phyloP scores from a whole-genome alignment of 1,284 basidiomycete genomes.

The Austropuccinia psidii region DNA sequence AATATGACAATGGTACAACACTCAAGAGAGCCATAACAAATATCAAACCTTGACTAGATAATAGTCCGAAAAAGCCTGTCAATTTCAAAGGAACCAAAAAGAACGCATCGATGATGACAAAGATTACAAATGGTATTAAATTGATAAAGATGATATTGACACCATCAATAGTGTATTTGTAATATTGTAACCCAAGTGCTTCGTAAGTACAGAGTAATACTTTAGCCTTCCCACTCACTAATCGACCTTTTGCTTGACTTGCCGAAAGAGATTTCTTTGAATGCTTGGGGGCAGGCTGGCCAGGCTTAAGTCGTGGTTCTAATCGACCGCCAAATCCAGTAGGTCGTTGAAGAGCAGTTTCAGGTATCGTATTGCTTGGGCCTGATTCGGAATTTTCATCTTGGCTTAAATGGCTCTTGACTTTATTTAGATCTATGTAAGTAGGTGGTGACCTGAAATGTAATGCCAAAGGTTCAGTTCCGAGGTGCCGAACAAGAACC shows the following conservation, averaged over 20 bases:
- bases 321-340: constrained; percentile 55
- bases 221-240: constrained; percentile 55
- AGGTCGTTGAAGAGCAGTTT: too few species aligned
- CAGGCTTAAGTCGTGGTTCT: constrained; percentile 56
- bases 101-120: constrained; percentile 89
- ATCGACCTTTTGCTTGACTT: constrained; percentile 53
- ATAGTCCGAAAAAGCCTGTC: constrained; percentile 59
- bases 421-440: constrained; percentile 47
- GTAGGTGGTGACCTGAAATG: constrained; percentile 80
- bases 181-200: constrained; percentile 84
- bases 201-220: constrained; percentile 92
- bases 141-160: constrained; percentile 99
- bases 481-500: constrained; percentile 79
- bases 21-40: constrained; percentile 79
- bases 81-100: constrained; percentile 59
- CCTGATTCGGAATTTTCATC: constrained; percentile 30
- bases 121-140: constrained; percentile 84
- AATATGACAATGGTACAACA: constrained; percentile 96
- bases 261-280: constrained; percentile 48
- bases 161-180: constrained; percentile 98
- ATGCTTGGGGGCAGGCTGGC: constrained; percentile 65
- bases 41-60: constrained; percentile 70
- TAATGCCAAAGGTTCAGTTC: constrained; percentile 70
- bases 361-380: constrained; percentile 40
- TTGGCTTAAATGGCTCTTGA: constrained; percentile 40